Conservation (phyloP, 805 yeast genomes). For the Metschnikowia bowlesiae region DNA sequence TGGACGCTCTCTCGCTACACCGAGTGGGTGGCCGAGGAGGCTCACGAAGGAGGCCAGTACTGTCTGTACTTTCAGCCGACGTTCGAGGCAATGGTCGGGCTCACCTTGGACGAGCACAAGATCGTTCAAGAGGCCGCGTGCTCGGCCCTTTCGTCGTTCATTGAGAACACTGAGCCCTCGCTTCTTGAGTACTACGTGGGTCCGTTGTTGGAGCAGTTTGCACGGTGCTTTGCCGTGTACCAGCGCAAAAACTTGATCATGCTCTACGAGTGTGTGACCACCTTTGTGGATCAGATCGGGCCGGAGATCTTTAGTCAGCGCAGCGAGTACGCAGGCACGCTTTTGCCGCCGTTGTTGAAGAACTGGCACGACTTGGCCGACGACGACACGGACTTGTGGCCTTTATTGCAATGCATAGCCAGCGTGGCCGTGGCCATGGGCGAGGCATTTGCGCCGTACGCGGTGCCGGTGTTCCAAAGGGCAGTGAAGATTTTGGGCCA, state of each 20-base stretch:
- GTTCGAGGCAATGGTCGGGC: conserved; percentile 65
- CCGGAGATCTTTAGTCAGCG: conserved; percentile 50
- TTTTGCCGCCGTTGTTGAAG: conserved; percentile 76
- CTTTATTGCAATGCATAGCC: conserved; percentile 88
- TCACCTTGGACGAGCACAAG: conserved; percentile 78
- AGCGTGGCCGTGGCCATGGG: conserved; percentile 86
- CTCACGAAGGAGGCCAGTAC: conserved; percentile 55
- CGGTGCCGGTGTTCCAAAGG: conserved; percentile 78
- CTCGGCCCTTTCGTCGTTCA: conserved; percentile 75
- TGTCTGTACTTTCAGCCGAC: conserved; percentile 72
- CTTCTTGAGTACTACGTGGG: conserved; percentile 59
- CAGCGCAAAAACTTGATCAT: conserved; percentile 78
- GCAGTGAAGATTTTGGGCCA: conserved; percentile 65
- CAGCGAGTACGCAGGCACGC: conserved; percentile 51
- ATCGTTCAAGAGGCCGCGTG: conserved; percentile 96
- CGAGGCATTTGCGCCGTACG: conserved; percentile 81
- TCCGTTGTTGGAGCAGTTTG: conserved; percentile 65
- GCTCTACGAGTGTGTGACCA: conserved; percentile 85
- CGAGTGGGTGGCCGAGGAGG: conserved; percentile 73
- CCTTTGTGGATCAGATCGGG: conserved; percentile 76
- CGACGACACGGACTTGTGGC: conserved; percentile 84
- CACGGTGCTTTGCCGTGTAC: conserved; percentile 69
- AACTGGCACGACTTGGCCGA: conserved; percentile 79
- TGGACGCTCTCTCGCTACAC: conserved; percentile 92
- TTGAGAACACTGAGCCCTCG: conserved; percentile 67